Base-by-base conservation (phyloP, 768 basidiomycete species). In the Termitomyces sp. region DNA sequence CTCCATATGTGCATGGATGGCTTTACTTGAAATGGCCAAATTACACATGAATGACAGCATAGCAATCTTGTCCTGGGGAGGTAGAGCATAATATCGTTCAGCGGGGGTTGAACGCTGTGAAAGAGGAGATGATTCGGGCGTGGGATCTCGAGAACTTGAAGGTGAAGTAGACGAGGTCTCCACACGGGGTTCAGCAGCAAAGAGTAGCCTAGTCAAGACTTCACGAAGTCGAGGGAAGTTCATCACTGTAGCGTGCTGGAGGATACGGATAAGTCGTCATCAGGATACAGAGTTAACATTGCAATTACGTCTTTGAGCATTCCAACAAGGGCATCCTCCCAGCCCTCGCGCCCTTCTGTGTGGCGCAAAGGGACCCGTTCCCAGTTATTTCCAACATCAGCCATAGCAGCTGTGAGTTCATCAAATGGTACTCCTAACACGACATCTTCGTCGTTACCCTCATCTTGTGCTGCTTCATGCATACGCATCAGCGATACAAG, bases 261-360 rank as follows among this genome's bases (percentile, higher is more conserved):
- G 48, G 41, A 33, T 46, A 36, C 15, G 39, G 11, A 27, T 46
- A 13, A 57, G 15, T 50, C 20, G 39, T 33, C 13, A 47, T 8
- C 9, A 52, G 8, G 30, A 22, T 27, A 9, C 36, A 30, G 54
- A 51, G 20, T 49, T 46, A 50, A 41, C 16, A 22, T 48, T 42
- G n/a, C 22, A 85, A 93, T 64, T 66, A 96, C 95, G 71, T 96
- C 89, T 78, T 91, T 91, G 63, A 96, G 74, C 67, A 93, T 89
- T 45, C 93, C 93, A 34, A 95, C 78, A 22, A 97, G 78, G 16
- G 92, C 89, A 63, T 94, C 92, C 72, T 97, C 93, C 95, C 95
- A 98, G 13, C 91, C 89, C 64, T 86, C 82, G 46, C 94, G 84
- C 27, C 84, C 82, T 65, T 95, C 93, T 41, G 79, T 76, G 64